Conservation (phyloP, 345 rosid species). For the Clarkia xantiana region DNA sequence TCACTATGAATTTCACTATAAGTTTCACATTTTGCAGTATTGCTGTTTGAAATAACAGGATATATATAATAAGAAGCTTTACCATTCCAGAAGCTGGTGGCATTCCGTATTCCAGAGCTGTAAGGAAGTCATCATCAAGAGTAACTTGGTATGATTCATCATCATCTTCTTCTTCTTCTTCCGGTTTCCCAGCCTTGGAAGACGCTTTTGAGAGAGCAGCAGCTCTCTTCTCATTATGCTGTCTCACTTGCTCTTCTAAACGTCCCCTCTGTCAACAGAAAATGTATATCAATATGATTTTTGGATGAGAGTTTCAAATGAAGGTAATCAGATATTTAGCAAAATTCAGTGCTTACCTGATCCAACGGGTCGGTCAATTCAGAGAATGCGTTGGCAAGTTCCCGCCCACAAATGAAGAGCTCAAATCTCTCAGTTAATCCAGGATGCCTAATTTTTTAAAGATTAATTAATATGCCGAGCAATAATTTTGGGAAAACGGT, state of each 20-base stretch:
- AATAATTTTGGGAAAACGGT: too few relatives aligned
- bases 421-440: conserved; percentile 94
- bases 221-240: conserved; percentile 68
- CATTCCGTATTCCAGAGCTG: conserved; percentile 94
- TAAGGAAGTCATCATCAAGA: conserved; percentile 88
- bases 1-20: too few relatives aligned
- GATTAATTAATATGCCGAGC: background rate
- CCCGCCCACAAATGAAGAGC: conserved; percentile 91
- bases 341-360: conserved; percentile 37
- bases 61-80: conserved; percentile 1
- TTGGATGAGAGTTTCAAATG: background rate
- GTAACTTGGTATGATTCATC: conserved; percentile 75
- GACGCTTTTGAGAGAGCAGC: conserved; percentile 18
- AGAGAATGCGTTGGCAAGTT: conserved; percentile 91
- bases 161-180: conserved; percentile 46
- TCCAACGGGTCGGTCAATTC: conserved; percentile 91
- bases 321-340: background rate
- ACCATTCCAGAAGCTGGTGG: conserved; percentile 99
- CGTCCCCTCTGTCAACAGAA: conserved; percentile 42
- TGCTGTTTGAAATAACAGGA: background rate
- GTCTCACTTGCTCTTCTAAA: conserved; percentile 89
- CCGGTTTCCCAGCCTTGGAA: conserved; percentile 20
- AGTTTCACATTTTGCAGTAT: background rate
- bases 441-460: conserved; percentile 20
- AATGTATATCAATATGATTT: background rate